Evolutionary conservation across 1,284 basidiomycete species (phyloP), one percentile per base, ranked within the genome.

Genomic region (Porogramme epimiltina): DNA sequence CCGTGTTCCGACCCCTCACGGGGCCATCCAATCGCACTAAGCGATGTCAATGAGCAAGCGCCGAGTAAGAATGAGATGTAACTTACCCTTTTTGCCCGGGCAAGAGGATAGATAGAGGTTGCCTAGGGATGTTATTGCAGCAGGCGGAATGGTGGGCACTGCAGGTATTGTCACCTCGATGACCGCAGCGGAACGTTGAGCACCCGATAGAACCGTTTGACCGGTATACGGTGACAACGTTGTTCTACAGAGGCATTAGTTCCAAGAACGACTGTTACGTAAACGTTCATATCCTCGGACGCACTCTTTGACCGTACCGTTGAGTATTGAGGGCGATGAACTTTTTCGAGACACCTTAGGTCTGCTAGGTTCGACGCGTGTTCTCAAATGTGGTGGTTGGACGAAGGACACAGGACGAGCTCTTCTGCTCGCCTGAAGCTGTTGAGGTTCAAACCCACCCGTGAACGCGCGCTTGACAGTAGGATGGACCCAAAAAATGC

Each of bases 101-200:
- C 95, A 98, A 5, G 92, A 95, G 2, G 91, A 94, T 25, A 99
- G 72, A 42, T 91, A 80, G 31, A 99, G 69, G 68, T 98, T 98
- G n/a, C 96, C 96, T 1, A 98, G 69, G 33, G 61, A 24, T 56
- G 63, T 19, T 54, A 56, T 45, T 47, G 43, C 43, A n/a, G 42
- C 13, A 3, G 50, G 23, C 1, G 51, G 54, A 9, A 57, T 23
- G 33, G 54, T 23, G 38, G 54, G 49, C 2, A 52, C 50, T 2
- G 43, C 44, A 2, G 55, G 51, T 11, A 57, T 37, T n/a, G 41
- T 10, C 15, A 53, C 20, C 23, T 20, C 34, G 38, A 39, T 34
- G 18, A 28, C 19, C 3, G 19, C 22, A 8, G 44, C 15, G 25
- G 42, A 11, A 13, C 25, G 34, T 13, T 13, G 34, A 37, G n/a